These are phyloP conservation scores for Hypoxylon sp. DNA, from an alignment of 2,329 filamentous ascomycete genomes.

Conservation along the genomic window DNA sequence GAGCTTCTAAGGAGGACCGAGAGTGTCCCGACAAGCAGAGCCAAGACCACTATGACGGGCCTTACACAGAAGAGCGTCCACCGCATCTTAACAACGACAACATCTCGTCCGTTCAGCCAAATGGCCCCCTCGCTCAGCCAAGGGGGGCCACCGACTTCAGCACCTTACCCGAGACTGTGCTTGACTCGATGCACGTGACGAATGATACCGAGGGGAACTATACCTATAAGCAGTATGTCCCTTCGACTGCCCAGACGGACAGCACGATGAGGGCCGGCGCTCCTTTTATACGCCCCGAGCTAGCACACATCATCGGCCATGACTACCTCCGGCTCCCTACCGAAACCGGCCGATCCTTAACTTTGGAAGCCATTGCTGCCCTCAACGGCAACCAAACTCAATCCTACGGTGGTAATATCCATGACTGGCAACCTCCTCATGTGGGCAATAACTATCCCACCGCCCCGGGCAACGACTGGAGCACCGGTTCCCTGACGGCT, in stretches of 20 bases:
- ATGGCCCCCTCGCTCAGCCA: conserved; percentile 30
- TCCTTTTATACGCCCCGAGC: conserved; percentile 11
- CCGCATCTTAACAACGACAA: conserved; percentile 45
- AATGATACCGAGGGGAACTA: conserved; percentile 4
- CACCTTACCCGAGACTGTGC: not conserved
- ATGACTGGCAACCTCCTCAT: conserved; percentile 36
- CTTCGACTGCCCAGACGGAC: conserved; percentile 33
- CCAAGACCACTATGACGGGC: conserved; percentile 24
- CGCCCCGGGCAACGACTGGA: conserved; percentile 15
- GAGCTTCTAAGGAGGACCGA: conserved; percentile 23
- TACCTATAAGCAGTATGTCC: conserved; percentile 1
- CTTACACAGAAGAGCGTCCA: conserved; percentile 37
- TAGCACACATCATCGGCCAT: conserved; percentile 26
- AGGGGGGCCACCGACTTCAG: conserved; percentile 1
- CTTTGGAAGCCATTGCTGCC: conserved; percentile 42
- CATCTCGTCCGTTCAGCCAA: conserved; percentile 36
- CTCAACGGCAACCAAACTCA: conserved; percentile 31
- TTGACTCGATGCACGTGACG: conserved; percentile 7
- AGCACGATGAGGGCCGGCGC: conserved; percentile 34
- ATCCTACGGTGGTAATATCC: conserved; percentile 34
- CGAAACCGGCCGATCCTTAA: conserved; percentile 30
- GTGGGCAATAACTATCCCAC: conserved; percentile 21
- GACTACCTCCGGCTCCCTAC: conserved; percentile 17
- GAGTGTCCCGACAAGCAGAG: not conserved
- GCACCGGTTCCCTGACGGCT: conserved; percentile 34